These are phyloP conservation scores for Pyrrhoderma lamaoense DNA, from an alignment of 1,284 basidiomycete genomes.

Conservation along the genomic window DNA sequence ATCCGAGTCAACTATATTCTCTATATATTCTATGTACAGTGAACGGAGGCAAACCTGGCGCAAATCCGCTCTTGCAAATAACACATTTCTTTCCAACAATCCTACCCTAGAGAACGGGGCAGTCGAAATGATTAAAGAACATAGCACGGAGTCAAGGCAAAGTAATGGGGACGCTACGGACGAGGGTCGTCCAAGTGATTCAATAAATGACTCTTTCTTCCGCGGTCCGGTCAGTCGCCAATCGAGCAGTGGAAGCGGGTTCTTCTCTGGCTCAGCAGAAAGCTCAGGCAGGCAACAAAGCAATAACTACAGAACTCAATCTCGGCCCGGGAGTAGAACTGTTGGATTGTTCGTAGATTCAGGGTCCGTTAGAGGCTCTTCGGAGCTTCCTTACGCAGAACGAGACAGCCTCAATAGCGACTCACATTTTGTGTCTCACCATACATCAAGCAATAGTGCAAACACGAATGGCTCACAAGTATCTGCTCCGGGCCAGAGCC, in stretches of 20 bases:
- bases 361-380: not conserved
- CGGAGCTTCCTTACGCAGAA: conserved; percentile 11
- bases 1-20: conserved; percentile 60
- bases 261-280: conserved; percentile 13
- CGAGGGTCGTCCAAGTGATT: conserved; percentile 8
- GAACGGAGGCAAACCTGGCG: conserved; percentile 25
- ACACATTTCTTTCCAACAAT: not conserved
- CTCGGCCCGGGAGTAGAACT: conserved; percentile 10
- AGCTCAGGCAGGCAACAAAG: conserved; percentile 11
- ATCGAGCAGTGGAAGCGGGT: conserved; percentile 15
- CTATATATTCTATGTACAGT: conserved; percentile 77
- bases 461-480: not conserved
- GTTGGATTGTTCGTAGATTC: conserved; percentile 8
- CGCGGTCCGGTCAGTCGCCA: conserved; percentile 11
- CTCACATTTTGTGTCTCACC: conserved; percentile 1
- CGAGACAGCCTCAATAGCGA: conserved; percentile 4
- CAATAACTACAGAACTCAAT: not conserved
- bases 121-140: not conserved
- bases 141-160: conserved; percentile 1
- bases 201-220: conserved; percentile 14
- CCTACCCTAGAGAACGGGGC: not conserved
- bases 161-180: conserved; percentile 9
- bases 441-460: not conserved
- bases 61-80: conserved; percentile 15
- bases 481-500: no score